A percentile compares a stretch with the other conserved stretches of the same genome.
Evolutionary conservation across 305 asterid species (phyloP).

Genomic region (Fraxinus xanthoxyloides): DNA sequence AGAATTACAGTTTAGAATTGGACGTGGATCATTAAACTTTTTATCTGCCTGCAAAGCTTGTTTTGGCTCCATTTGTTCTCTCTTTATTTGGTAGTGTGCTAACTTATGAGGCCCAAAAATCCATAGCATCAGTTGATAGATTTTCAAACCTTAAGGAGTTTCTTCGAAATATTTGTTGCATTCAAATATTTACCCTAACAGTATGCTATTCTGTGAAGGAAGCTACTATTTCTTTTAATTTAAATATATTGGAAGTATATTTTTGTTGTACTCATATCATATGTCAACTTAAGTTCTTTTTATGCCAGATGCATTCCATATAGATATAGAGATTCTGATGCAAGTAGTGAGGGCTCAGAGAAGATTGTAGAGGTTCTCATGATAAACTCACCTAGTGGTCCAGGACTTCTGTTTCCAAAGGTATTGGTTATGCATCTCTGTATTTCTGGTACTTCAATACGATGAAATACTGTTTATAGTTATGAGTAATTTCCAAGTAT

Average conservation of each 20-base stretch:
- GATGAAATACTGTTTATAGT: too few species aligned
- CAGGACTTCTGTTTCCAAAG: slow-evolving; percentile 74
- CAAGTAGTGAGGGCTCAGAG: slow-evolving; percentile 30
- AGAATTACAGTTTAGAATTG: neutral
- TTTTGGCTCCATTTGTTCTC: neutral
- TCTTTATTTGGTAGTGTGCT: neutral
- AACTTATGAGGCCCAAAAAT: neutral
- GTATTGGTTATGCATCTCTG: slow-evolving; percentile 23
- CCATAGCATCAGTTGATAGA: too few species aligned
- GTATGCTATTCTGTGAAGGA: too few species aligned
- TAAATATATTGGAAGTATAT: neutral
- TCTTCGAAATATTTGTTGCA: too few species aligned
- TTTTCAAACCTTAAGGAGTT: too few species aligned
- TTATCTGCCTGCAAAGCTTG: neutral
- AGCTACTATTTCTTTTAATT: too few species aligned
- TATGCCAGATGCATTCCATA: slow-evolving; percentile 62
- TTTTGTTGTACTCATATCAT: neutral
- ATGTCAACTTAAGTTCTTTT: neutral
- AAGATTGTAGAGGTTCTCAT: slow-evolving; percentile 57
- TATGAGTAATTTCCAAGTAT: neutral
- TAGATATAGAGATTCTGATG: slow-evolving; percentile 39
- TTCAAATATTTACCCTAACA: too few species aligned
- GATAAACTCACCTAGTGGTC: slow-evolving; percentile 73
- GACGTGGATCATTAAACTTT: neutral
- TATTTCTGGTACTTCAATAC: neutral